A percentile compares a stretch with the other conserved stretches of the same genome.
Evolutionary conservation across 352 stramenopile species (phyloP).

Genomic region (Phytophthora sansomeana): DNA sequence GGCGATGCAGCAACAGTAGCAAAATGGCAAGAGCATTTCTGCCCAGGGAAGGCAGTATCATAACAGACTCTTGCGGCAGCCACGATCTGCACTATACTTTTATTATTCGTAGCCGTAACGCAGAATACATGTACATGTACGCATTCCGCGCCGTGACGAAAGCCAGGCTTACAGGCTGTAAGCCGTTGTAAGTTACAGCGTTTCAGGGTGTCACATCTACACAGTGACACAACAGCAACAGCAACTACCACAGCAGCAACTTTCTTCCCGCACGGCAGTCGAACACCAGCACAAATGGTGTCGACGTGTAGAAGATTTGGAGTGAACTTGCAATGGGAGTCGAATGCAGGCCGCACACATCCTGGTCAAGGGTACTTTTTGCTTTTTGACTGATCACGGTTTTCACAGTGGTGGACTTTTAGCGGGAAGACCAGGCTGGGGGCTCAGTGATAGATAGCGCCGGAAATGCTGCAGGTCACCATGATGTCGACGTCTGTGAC

Average conservation of each 20-base stretch:
- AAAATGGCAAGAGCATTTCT: neutral
- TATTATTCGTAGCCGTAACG: too few species aligned
- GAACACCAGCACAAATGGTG: slow-evolving; percentile 5
- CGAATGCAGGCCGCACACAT: neutral
- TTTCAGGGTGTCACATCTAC: too few species aligned
- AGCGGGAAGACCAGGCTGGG: slow-evolving; percentile 4
- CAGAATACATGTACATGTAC: too few species aligned
- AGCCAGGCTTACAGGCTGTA: too few species aligned
- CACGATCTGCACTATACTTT: too few species aligned
- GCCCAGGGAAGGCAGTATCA: slow-evolving; percentile 23
- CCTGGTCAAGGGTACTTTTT: neutral
- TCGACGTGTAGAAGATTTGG: slow-evolving; percentile 10
- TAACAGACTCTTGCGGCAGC: too few species aligned
- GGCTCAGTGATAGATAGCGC: slow-evolving; percentile 4
- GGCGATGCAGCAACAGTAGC: neutral
- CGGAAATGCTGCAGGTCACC: slow-evolving; percentile 2
- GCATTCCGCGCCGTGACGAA: too few species aligned
- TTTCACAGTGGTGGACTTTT: slow-evolving; percentile 5
- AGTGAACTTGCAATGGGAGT: neutral
- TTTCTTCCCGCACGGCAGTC: slow-evolving; percentile 18
- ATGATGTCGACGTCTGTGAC: neutral
- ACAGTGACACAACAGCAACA: too few species aligned
- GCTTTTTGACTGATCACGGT: neutral
- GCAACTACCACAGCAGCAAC: too few species aligned
- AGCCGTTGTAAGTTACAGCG: too few species aligned